These are phyloP conservation scores for Penicillium flavigenum DNA, from an alignment of 495 filamentous ascomycete genomes.

Conservation along the genomic window DNA sequence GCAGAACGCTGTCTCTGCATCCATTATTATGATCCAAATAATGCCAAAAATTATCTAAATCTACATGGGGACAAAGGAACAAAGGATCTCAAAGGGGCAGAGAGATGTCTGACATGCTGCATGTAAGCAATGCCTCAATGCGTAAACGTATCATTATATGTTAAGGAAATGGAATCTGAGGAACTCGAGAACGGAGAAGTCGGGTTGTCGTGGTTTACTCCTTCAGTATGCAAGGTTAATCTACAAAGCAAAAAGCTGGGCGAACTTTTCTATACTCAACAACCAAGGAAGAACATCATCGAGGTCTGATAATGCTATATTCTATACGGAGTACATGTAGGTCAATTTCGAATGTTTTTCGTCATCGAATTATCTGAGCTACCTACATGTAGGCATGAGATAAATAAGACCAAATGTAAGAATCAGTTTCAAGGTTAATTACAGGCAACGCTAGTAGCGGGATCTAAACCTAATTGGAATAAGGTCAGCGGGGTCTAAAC, in stretches of 20 bases:
- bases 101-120: too few relatives aligned
- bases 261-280: background rate
- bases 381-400: background rate
- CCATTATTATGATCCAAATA: too few relatives aligned
- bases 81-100: too few relatives aligned
- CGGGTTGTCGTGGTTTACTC: background rate
- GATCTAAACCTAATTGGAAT: constrained; percentile 1
- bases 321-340: background rate
- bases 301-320: background rate
- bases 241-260: background rate
- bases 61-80: too few relatives aligned
- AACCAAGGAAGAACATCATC: background rate
- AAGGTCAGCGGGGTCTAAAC: constrained; percentile 5
- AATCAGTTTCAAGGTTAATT: background rate
- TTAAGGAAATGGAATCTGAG: background rate
- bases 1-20: too few relatives aligned
- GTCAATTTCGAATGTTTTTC: background rate
- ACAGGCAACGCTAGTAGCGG: background rate
- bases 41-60: too few relatives aligned
- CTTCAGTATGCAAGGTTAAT: background rate
- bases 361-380: background rate
- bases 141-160: too few relatives aligned
- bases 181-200: background rate
- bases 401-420: background rate
- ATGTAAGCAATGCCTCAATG: too few relatives aligned